phyloP scores from a whole-genome alignment of 768 basidiomycete genomes.

The Strobilomyces dryophilus region DNA sequence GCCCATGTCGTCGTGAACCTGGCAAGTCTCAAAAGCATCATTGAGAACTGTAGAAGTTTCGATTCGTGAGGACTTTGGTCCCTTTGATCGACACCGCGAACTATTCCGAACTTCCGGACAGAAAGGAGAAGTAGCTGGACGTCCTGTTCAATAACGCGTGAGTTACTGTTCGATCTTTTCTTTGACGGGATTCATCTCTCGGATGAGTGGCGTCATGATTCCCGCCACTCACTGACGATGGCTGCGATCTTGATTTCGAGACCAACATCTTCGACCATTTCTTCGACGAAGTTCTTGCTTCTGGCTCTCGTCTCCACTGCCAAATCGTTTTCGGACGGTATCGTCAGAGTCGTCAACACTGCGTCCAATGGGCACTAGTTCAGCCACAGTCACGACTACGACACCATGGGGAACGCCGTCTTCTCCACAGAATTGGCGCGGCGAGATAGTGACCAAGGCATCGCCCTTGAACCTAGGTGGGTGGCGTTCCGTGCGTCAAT shows the following conservation, averaged over 20 bases:
- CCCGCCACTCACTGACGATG: constrained; percentile 33
- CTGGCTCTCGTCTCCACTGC: constrained; percentile 30
- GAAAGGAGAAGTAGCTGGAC: constrained; percentile 19
- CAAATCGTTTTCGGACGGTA: constrained; percentile 29
- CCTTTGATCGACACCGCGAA: background rate
- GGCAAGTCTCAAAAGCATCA: constrained; percentile 35
- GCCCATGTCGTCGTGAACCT: constrained; percentile 38
- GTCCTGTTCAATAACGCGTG: constrained; percentile 32
- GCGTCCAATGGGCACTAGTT: constrained; percentile 26
- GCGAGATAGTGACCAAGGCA: constrained; percentile 41
- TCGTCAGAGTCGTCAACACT: constrained; percentile 34
- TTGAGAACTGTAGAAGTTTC: constrained; percentile 37
- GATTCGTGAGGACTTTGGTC: constrained; percentile 22
- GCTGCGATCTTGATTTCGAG: constrained; percentile 40
- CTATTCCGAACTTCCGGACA: background rate
- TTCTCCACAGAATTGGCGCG: constrained; percentile 40
- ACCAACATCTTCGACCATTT: constrained; percentile 36
- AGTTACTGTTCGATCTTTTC: background rate
- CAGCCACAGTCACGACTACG: constrained; percentile 19
- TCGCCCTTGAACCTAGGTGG: constrained; percentile 41
- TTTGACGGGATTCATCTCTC: background rate
- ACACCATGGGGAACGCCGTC: constrained; percentile 38
- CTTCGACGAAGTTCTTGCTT: constrained; percentile 35
- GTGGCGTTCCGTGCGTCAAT: background rate
- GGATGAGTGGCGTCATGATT: constrained; percentile 29